Conservation (phyloP, 2,329 filamentous ascomycete genomes). For the Cryphonectria naterciae region DNA sequence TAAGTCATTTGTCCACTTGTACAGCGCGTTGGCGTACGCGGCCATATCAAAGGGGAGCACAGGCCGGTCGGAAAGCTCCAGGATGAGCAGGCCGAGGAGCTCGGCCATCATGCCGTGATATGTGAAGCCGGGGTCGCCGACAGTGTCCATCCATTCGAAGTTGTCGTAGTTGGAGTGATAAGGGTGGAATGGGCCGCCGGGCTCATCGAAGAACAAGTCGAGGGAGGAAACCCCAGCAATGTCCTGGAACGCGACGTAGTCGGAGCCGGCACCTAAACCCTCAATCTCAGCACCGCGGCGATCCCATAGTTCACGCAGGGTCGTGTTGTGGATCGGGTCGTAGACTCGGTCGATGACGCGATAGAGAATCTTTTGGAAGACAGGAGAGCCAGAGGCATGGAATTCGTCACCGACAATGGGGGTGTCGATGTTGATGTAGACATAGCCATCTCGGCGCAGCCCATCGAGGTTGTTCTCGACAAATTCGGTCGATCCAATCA, state of each 20-base stretch:
- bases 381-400: slow-evolving; percentile 76
- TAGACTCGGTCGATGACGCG: slow-evolving; percentile 74
- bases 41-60: slow-evolving; percentile 81
- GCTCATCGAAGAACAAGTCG: slow-evolving; percentile 72
- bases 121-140: slow-evolving; percentile 79
- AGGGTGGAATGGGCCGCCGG: slow-evolving; percentile 56
- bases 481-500: slow-evolving; percentile 91
- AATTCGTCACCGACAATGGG: slow-evolving; percentile 79
- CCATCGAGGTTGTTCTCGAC: slow-evolving; percentile 82
- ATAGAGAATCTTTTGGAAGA: slow-evolving; percentile 73
- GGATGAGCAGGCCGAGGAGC: slow-evolving; percentile 78
- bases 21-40: slow-evolving; percentile 70
- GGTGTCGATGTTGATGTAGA: slow-evolving; percentile 89
- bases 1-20: slow-evolving; percentile 68
- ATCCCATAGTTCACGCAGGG: slow-evolving; percentile 79
- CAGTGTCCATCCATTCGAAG: slow-evolving; percentile 80
- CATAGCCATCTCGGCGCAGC: slow-evolving; percentile 75
- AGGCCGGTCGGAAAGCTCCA: slow-evolving; percentile 81
- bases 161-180: slow-evolving; percentile 88
- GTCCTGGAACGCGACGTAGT: slow-evolving; percentile 89
- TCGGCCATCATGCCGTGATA: slow-evolving; percentile 83
- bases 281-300: slow-evolving; percentile 63
- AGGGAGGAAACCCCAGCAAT: slow-evolving; percentile 87
- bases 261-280: slow-evolving; percentile 73
- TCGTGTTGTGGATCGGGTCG: slow-evolving; percentile 73